Base-by-base conservation (phyloP, 1,284 basidiomycete species). In the Entoloma clypeatum region DNA sequence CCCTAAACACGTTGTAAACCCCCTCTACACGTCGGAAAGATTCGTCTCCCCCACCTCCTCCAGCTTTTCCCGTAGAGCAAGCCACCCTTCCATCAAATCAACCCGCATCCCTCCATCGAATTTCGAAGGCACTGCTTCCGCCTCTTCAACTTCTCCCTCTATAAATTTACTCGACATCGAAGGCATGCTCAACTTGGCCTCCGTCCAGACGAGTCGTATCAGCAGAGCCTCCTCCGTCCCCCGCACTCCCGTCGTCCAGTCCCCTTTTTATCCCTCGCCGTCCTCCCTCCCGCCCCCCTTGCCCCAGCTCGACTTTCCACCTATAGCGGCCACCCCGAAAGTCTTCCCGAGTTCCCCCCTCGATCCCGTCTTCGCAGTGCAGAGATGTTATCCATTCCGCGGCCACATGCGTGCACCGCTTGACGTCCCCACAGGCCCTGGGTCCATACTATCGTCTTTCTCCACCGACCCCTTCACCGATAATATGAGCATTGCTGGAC, bases 131-230 rank as follows among this genome's bases (percentile, higher is more conserved):
- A n/a, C n/a, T n/a, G n/a, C n/a, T n/a, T n/a, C n/a, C n/a, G n/a
- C n/a, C n/a, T n/a, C n/a, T n/a, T n/a, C n/a, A n/a, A n/a, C n/a
- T n/a, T 45, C 27, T 29, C 37, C 47, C 9, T 63, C 60, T 5
- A 11, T 63, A 3, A 53, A 58, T 14, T 67, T 69, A 3, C 57
- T 69, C 11, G 74, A 77, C 48, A 74, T 78, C 42, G 75, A 74
- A 52, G 65, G 69, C 18, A 75, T 77, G 54, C 63, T 78, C 29
- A 72, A 77, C 49, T 65, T 70, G 57, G 72, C 72, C 3, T 63
- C 65, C 10, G 51, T 68, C 16, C 67, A 65, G 25, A 53, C 57
- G n/a, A 54, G 52, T 24, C 46, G 47, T 29, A 54, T 29, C 38
- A 60, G 54, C 45, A 54, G 47, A 49, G 29, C 43, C 44, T 11